Evolutionary conservation across 352 stramenopile species (phyloP).

Genomic region (Phytophthora idaei): DNA sequence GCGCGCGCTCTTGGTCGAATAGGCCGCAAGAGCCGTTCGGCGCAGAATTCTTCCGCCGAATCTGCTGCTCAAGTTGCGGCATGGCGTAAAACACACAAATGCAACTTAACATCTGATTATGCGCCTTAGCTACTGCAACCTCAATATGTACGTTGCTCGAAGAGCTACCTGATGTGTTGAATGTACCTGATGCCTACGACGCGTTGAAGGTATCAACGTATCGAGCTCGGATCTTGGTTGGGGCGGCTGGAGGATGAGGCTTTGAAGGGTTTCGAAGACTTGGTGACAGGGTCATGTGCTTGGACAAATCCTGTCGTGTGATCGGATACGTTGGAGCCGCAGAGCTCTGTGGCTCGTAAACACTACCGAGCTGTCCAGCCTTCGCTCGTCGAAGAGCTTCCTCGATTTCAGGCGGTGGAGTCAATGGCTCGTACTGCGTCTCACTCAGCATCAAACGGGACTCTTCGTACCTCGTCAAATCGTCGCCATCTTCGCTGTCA

Average conservation of each 20-base stretch:
- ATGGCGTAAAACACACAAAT: slow-evolving; percentile 2
- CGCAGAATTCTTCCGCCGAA: slow-evolving; percentile 31
- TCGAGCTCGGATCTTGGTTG: slow-evolving; percentile 31
- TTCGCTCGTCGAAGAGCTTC: slow-evolving; percentile 48
- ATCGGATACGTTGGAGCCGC: slow-evolving; percentile 21
- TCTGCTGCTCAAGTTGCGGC: slow-evolving; percentile 10
- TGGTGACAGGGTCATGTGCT: slow-evolving; percentile 22
- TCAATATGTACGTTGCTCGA: slow-evolving; percentile 1
- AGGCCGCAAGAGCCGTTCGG: slow-evolving; percentile 13
- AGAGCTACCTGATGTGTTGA: no score
- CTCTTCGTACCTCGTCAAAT: slow-evolving; percentile 33
- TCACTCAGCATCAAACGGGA: slow-evolving; percentile 23
- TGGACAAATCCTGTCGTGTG: slow-evolving; percentile 19
- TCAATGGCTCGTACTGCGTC: slow-evolving; percentile 39
- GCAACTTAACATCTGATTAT: neutral
- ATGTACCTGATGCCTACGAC: slow-evolving; percentile 5
- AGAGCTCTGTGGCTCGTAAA: slow-evolving; percentile 10
- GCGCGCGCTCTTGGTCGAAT: slow-evolving; percentile 9
- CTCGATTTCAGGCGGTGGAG: slow-evolving; percentile 47
- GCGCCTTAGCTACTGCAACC: neutral
- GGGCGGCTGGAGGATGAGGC: slow-evolving; percentile 14
- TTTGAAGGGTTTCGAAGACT: slow-evolving; percentile 24
- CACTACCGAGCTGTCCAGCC: slow-evolving; percentile 11
- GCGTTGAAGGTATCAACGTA: slow-evolving; percentile 58
- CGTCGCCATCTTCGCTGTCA: slow-evolving; percentile 29